phyloP scores from a whole-genome alignment of 176 grass and related monocot genomes.

The Hordeum marinum region DNA sequence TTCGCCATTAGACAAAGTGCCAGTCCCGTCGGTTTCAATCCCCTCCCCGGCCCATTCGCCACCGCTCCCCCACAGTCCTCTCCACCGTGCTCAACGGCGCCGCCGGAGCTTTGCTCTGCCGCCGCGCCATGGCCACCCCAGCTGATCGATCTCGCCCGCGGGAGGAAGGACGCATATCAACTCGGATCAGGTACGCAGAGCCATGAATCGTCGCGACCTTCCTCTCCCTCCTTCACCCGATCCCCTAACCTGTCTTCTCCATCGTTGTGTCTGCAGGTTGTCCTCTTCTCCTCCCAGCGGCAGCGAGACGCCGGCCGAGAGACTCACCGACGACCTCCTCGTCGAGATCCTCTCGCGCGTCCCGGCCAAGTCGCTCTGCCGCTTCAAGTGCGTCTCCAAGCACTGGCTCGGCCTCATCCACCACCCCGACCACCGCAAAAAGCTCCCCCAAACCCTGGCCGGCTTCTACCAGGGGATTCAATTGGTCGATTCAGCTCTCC shows the following conservation, averaged over 20 bases:
- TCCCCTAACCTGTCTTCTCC: background rate
- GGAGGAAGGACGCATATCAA: background rate
- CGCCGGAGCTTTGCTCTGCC: no score
- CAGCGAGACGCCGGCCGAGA: background rate
- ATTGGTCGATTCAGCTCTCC: background rate
- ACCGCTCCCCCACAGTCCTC: no score
- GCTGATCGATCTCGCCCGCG: background rate
- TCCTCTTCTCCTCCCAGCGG: background rate
- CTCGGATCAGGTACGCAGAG: background rate
- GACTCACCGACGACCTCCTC: background rate
- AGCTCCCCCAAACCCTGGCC: background rate
- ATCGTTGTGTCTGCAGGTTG: background rate
- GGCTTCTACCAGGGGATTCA: background rate
- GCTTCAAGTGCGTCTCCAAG: background rate
- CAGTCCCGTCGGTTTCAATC: no score
- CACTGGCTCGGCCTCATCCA: background rate
- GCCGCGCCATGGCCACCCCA: background rate
- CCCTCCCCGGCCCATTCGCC: no score
- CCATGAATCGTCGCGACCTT: background rate
- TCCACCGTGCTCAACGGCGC: background rate
- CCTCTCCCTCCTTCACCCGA: background rate
- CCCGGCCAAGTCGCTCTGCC: background rate
- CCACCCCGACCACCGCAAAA: background rate
- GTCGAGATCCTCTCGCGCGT: background rate
- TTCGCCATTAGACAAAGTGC: no score